These are phyloP conservation scores for Chytridium lagenaria DNA, from an alignment of 371 early-diverging fungal species.

Conservation along the genomic window DNA sequence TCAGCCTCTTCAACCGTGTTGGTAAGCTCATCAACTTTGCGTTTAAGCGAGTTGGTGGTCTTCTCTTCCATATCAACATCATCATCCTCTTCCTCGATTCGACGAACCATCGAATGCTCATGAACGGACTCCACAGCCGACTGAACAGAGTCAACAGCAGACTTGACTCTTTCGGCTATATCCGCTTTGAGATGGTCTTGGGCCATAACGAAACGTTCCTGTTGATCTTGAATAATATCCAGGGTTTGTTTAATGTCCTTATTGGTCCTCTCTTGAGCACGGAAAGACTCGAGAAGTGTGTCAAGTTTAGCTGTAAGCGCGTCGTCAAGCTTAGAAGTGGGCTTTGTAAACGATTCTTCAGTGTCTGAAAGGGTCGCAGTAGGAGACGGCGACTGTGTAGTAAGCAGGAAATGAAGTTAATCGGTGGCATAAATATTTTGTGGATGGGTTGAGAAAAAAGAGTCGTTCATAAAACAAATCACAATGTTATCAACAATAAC, in stretches of 20 bases:
- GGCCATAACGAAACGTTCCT: background rate
- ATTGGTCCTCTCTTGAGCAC: background rate
- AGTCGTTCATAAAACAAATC: too few relatives aligned
- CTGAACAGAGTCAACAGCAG: background rate
- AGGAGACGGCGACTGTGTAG: too few relatives aligned
- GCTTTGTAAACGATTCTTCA: too few relatives aligned
- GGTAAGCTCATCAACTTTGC: slow-evolving; percentile 6
- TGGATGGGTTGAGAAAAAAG: too few relatives aligned
- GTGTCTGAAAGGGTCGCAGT: too few relatives aligned
- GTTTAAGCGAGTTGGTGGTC: background rate
- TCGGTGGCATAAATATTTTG: too few relatives aligned
- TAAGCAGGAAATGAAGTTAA: too few relatives aligned
- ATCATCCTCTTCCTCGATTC: background rate
- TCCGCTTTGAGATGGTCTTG: background rate
- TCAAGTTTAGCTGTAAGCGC: too few relatives aligned
- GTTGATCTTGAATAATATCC: background rate
- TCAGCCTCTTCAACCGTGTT: slow-evolving; percentile 1
- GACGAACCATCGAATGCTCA: background rate
- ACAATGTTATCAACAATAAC: too few relatives aligned
- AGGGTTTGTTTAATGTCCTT: background rate
- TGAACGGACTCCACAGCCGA: background rate
- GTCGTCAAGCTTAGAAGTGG: too few relatives aligned
- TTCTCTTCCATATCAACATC: background rate
- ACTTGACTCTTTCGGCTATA: background rate
- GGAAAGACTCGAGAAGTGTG: background rate